Conservation (phyloP, 768 basidiomycete species). For the Auriscalpium vulgare region DNA sequence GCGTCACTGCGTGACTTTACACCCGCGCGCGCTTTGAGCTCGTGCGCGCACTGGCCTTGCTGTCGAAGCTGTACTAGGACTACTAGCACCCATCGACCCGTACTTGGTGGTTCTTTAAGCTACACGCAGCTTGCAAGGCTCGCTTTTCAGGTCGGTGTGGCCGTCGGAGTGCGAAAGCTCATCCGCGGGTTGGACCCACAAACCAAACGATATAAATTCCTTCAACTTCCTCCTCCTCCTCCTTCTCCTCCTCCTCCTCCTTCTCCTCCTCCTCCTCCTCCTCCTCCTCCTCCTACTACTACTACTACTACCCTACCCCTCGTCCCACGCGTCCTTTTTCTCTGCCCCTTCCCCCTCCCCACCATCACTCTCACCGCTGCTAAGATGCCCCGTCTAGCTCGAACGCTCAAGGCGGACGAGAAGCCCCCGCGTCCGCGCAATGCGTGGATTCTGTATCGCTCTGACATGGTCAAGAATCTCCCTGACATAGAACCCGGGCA, state of each 20-base stretch:
- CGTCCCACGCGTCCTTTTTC: background rate
- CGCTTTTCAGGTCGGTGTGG: too few relatives aligned
- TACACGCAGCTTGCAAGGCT: too few relatives aligned
- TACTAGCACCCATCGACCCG: too few relatives aligned
- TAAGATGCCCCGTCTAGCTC: background rate
- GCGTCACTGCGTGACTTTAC: too few relatives aligned
- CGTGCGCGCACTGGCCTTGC: too few relatives aligned
- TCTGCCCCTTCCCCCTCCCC: background rate
- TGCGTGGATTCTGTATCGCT: conserved; percentile 44
- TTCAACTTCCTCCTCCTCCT: too few relatives aligned
- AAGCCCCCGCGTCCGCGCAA: conserved; percentile 34
- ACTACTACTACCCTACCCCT: too few relatives aligned
- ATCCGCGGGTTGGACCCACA: conserved; percentile 1
- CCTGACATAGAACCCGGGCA: conserved; percentile 17
- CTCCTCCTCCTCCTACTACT: background rate
- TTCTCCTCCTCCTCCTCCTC: too few relatives aligned
- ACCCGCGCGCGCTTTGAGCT: too few relatives aligned
- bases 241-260: background rate
- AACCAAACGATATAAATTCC: conserved; percentile 1
- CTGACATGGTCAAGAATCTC: conserved; percentile 31
- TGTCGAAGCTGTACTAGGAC: too few relatives aligned
- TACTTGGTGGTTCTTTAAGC: too few relatives aligned
- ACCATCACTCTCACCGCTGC: background rate
- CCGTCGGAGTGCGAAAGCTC: too few relatives aligned
- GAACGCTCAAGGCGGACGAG: background rate